Evolutionary conservation across 441 rosid genomes (phyloP).

Genomic region (Biscutella auriculata): DNA sequence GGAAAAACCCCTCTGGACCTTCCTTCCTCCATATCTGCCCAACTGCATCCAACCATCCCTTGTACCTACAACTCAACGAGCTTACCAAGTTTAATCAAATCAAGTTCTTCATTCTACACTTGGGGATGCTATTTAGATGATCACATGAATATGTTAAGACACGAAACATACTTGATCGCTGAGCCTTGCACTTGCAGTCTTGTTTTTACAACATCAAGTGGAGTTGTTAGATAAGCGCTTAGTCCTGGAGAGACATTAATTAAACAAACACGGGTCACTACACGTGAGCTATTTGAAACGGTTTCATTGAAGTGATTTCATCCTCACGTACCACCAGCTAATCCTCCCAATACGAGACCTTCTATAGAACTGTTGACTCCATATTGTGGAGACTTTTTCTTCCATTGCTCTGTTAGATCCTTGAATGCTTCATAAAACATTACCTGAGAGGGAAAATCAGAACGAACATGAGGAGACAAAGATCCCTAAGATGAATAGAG

Average conservation of each 20-base stretch:
- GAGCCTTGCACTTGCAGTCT: slow-evolving; percentile 91
- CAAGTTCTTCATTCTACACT: not conserved
- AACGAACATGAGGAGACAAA: slow-evolving; percentile 8
- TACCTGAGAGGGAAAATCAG: slow-evolving; percentile 37
- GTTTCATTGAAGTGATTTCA: not conserved
- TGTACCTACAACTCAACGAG: slow-evolving; percentile 35
- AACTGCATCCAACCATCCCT: slow-evolving; percentile 72
- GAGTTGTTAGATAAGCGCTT: slow-evolving; percentile 83
- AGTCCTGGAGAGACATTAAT: slow-evolving; percentile 37
- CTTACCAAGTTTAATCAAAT: not conserved
- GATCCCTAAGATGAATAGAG: not conserved
- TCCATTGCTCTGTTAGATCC: slow-evolving; percentile 47
- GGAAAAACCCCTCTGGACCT: slow-evolving; percentile 65
- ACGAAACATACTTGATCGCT: slow-evolving; percentile 41
- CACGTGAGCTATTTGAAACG: not conserved
- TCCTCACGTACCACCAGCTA: slow-evolving; percentile 72
- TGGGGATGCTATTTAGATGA: not conserved
- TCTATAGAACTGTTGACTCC: slow-evolving; percentile 43
- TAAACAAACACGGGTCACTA: not conserved
- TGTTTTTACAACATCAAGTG: slow-evolving; percentile 83
- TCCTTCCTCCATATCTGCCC: slow-evolving; percentile 52
- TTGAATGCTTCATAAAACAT: slow-evolving; percentile 75
- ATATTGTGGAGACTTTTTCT: slow-evolving; percentile 35
- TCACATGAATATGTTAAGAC: not conserved
- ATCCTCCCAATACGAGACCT: slow-evolving; percentile 80